These are phyloP conservation scores for Begonia masoniana DNA, from an alignment of 306 rosid genomes.

Conservation along the genomic window DNA sequence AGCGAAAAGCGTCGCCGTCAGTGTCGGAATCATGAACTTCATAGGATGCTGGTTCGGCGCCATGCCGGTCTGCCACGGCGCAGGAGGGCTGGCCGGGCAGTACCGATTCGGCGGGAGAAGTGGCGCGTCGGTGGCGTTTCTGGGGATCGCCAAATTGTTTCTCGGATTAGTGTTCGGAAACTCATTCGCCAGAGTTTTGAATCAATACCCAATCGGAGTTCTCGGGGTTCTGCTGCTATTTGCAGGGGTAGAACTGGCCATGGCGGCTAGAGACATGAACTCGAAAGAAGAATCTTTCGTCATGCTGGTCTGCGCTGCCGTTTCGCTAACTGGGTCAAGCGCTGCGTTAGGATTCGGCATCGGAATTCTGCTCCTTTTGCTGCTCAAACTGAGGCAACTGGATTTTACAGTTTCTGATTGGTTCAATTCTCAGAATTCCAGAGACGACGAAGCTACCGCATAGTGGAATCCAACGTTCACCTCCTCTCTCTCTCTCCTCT, in stretches of 20 bases:
- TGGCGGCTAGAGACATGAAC: slow-evolving; percentile 64
- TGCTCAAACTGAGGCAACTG: too few relatives aligned
- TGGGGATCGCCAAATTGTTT: slow-evolving; percentile 36
- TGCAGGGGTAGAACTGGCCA: slow-evolving; percentile 71
- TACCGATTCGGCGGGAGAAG: slow-evolving; percentile 55
- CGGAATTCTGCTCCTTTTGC: too few relatives aligned
- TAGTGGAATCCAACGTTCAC: too few relatives aligned
- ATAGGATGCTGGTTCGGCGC: slow-evolving; percentile 75
- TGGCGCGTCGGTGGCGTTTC: slow-evolving; percentile 35
- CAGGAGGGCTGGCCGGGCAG: slow-evolving; percentile 81
- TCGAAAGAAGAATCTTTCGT: slow-evolving; percentile 45
- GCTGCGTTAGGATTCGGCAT: too few relatives aligned
- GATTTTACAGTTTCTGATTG: too few relatives aligned
- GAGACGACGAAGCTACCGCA: too few relatives aligned
- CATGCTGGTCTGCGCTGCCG: too few relatives aligned
- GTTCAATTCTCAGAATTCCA: too few relatives aligned
- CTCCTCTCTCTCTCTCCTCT: too few relatives aligned
- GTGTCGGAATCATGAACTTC: slow-evolving; percentile 35
- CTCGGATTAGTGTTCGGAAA: slow-evolving; percentile 38
- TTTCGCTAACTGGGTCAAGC: too few relatives aligned
- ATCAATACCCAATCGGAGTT: slow-evolving; percentile 45
- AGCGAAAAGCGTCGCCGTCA: slow-evolving; percentile 11
- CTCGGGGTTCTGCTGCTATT: slow-evolving; percentile 66
- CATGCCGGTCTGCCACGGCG: slow-evolving; percentile 84
- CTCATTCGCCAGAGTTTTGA: slow-evolving; percentile 41